phyloP scores from a whole-genome alignment of 257 asterid genomes.

The Rehmannia glutinosa region DNA sequence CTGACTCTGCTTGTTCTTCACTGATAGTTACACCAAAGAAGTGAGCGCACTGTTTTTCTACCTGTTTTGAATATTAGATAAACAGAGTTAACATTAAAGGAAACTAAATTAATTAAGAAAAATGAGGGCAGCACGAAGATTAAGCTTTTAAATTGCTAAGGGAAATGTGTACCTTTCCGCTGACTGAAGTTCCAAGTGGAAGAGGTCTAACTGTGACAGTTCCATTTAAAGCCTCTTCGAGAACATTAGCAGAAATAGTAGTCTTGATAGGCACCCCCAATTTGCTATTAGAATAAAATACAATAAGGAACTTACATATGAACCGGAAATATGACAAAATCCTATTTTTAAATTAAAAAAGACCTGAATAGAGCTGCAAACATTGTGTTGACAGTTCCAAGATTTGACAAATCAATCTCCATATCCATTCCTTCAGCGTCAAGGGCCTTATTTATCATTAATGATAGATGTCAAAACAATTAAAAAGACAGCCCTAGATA shows the following conservation, averaged over 20 bases:
- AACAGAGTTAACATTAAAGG: slow-evolving; percentile 14
- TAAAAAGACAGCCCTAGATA: neutral
- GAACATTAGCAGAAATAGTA: slow-evolving; percentile 91
- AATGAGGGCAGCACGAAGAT: slow-evolving; percentile 5
- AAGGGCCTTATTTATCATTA: slow-evolving; percentile 60
- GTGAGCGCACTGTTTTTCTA: slow-evolving; percentile 96
- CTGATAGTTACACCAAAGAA: slow-evolving; percentile 94
- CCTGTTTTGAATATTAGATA: slow-evolving; percentile 41
- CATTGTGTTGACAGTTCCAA: slow-evolving; percentile 98
- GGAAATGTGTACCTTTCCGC: slow-evolving; percentile 65
- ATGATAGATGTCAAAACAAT: slow-evolving; percentile 22
- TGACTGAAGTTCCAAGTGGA: slow-evolving; percentile 90
- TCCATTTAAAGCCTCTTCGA: slow-evolving; percentile 98
- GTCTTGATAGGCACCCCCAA: slow-evolving; percentile 99
- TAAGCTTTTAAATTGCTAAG: slow-evolving; percentile 9
- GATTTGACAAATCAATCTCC: slow-evolving; percentile 98
- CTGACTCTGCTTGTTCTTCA: slow-evolving; percentile 93
- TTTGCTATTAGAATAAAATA: slow-evolving; percentile 55
- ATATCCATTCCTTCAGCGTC: slow-evolving; percentile 98
- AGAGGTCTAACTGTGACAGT: slow-evolving; percentile 96
- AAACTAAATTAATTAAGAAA: slow-evolving; percentile 11
- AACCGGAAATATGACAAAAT: slow-evolving; percentile 6
- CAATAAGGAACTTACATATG: slow-evolving; percentile 12
- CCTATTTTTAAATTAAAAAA: neutral
- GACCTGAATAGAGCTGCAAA: slow-evolving; percentile 99